Evolutionary conservation across 768 basidiomycete genomes (phyloP).

Genomic region (Russula compacta): DNA sequence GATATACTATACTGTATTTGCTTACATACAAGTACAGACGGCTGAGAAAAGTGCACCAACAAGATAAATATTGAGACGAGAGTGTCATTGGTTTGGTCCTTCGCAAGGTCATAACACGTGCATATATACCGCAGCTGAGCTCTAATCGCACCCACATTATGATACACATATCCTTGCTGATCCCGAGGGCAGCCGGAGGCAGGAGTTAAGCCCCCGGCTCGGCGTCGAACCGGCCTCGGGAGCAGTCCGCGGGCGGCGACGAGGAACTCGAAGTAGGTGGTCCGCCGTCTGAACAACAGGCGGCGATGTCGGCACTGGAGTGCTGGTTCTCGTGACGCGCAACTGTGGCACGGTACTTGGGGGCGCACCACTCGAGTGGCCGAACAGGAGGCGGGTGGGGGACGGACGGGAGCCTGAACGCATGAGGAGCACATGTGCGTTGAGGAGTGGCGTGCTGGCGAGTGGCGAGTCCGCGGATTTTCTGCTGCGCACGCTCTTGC

Average conservation of each 20-base stretch:
- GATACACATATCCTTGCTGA: background rate
- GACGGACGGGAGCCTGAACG: conserved; percentile 4
- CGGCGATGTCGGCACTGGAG: background rate
- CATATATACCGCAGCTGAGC: background rate
- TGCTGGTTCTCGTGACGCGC: background rate
- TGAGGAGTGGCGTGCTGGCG: background rate
- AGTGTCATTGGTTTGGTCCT: too few relatives aligned
- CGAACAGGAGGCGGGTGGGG: background rate
- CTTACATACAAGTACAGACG: too few relatives aligned
- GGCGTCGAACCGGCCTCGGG: background rate
- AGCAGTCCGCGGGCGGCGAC: background rate
- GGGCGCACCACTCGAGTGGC: background rate
- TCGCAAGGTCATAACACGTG: too few relatives aligned
- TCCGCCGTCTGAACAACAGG: background rate
- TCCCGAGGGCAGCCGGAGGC: background rate
- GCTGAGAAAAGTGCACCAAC: too few relatives aligned
- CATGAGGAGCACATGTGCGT: background rate
- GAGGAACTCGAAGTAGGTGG: background rate
- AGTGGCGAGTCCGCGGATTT: background rate
- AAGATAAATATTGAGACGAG: too few relatives aligned
- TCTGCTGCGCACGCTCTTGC: background rate
- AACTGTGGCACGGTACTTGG: background rate
- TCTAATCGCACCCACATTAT: background rate
- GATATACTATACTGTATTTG: too few relatives aligned
- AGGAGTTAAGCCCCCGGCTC: background rate